Percentiles rank a stretch among this genome's conserved stretches.
phyloP scores from a whole-genome alignment of 2,329 filamentous ascomycete genomes.

The Fusarium burgessii region DNA sequence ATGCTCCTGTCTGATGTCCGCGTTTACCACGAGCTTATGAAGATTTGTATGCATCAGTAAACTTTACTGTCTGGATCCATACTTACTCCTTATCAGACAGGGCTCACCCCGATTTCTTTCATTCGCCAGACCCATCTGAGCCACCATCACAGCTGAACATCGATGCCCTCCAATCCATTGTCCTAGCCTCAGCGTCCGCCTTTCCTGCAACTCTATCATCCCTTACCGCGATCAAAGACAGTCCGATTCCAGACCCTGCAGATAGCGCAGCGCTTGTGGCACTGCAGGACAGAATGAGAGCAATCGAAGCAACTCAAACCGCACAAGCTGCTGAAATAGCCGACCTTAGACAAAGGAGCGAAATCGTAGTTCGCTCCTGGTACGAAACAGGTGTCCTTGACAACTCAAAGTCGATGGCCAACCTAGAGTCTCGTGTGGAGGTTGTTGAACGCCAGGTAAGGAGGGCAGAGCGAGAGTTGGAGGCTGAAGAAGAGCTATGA shows the following conservation, averaged over 20 bases:
- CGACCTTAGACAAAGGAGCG: conserved; percentile 73
- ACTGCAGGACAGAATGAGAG: conserved; percentile 71
- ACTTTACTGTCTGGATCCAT: neutral
- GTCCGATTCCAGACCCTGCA: conserved; percentile 66
- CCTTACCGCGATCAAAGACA: conserved; percentile 67
- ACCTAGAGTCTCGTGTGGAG: conserved; percentile 76
- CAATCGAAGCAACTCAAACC: conserved; percentile 69
- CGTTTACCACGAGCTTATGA: conserved; percentile 70
- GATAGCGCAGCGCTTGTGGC: conserved; percentile 68
- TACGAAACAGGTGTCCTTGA: conserved; percentile 79
- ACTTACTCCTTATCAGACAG: conserved; percentile 57
- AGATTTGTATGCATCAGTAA: conserved; percentile 64
- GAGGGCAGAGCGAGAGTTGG: conserved; percentile 65
- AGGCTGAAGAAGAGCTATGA: conserved; percentile 46
- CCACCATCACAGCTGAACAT: conserved; percentile 65
- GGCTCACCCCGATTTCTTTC: conserved; percentile 67
- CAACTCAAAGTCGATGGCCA: conserved; percentile 75
- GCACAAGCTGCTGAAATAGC: conserved; percentile 73
- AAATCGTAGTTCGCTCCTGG: conserved; percentile 73
- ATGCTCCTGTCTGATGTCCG: conserved; percentile 63
- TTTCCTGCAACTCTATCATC: conserved; percentile 69
- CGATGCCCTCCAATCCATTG: conserved; percentile 65
- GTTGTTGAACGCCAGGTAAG: conserved; percentile 74
- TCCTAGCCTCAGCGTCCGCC: conserved; percentile 67
- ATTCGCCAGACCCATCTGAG: conserved; percentile 57